Base-by-base conservation (phyloP, 1,284 basidiomycete genomes). In the Meira miltonrushii region DNA sequence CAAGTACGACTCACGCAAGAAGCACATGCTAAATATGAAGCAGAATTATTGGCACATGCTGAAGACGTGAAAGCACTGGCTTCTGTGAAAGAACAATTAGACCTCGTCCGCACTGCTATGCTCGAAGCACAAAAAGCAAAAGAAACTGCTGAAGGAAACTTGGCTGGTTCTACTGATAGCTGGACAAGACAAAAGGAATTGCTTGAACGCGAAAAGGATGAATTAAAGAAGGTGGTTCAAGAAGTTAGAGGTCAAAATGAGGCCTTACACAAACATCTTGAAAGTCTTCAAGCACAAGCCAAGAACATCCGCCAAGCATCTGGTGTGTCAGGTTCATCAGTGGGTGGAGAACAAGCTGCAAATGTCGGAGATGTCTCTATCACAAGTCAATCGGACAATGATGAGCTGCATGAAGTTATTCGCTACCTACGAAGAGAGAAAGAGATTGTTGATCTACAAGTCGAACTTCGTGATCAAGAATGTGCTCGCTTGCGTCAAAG, bases 401-500 rank as follows among this genome's bases (percentile, higher is more conserved):
- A 72, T 3, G 72, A 75, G 59, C 80, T 93, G 15, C 87, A 87
- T 46, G 85, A 87, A 39, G 87, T 94, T 17, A 87, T 93, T 49
- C 83, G 86, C 1, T 92, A 89, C 78, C 80, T 93, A 38, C 85
- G 90, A 28, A 88, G 88, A 69, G 90, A 93, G 81, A 92, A 92
- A 79, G 89, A 92, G 74, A 89, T 92, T 57, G 87, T 89, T 43
- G 90, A 92, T 65, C 83, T 92, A 39, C 89, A 93, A 69, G 83
- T 90, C 46, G 88, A 92, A 70, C 83, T 93, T 55, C 84, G 85
- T 80, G 90, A 89, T 79, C 88, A 92, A 74, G 90, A 93, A 79
- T 88, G 84, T 64, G 80, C 85, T 7, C 85, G 90, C 1, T 79
- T 91, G 52, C 89, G 88, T 78, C 81, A 84, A 25, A 87, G 90